Conservation (phyloP, 2,329 filamentous ascomycete genomes). For the Sclerotinia borealis region DNA sequence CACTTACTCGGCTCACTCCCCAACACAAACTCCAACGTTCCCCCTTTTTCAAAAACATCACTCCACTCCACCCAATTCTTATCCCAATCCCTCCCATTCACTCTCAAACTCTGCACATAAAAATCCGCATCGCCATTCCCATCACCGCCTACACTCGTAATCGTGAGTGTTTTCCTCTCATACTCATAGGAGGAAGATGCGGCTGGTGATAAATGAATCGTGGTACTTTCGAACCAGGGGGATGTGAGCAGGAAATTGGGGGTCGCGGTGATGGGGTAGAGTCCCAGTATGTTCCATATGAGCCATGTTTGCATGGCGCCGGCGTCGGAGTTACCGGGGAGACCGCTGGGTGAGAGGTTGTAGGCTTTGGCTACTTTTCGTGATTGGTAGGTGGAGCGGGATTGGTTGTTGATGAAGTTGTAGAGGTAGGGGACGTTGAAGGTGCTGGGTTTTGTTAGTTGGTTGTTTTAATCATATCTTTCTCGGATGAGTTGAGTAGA, state of each 20-base stretch:
- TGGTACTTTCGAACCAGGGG: constrained; percentile 56
- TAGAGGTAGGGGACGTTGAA: constrained; percentile 61
- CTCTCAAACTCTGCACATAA: constrained; percentile 59
- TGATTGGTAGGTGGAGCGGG: constrained; percentile 15
- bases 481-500: background rate
- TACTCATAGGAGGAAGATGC: background rate
- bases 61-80: constrained; percentile 60
- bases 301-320: constrained; percentile 68
- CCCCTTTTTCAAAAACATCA: constrained; percentile 58
- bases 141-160: constrained; percentile 45
- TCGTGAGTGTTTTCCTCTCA: constrained; percentile 43
- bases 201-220: constrained; percentile 34
- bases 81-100: constrained; percentile 58
- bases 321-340: constrained; percentile 50
- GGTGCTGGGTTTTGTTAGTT: constrained; percentile 4
- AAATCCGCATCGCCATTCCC: constrained; percentile 36
- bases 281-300: constrained; percentile 50
- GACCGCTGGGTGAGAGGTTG: constrained; percentile 25
- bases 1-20: constrained; percentile 47
- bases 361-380: constrained; percentile 11
- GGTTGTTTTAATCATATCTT: background rate
- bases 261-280: constrained; percentile 63
- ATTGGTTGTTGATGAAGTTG: constrained; percentile 41
- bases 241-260: constrained; percentile 59
- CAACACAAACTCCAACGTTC: constrained; percentile 57